Evolutionary conservation across 2,329 filamentous ascomycete genomes (phyloP).

Genomic region (Arthroderma uncinatum): DNA sequence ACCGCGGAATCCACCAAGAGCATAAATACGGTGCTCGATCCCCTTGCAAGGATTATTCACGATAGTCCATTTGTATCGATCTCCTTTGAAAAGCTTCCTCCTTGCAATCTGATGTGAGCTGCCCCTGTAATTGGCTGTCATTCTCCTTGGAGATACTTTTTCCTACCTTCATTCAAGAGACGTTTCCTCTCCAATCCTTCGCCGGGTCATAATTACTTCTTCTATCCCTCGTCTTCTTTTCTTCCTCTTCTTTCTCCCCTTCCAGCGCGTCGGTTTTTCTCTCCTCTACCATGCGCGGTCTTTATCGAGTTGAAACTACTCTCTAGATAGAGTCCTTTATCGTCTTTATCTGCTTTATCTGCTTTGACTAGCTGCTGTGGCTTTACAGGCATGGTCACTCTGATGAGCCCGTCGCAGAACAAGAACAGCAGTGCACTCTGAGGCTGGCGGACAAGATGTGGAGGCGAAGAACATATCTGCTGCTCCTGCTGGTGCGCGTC

Average conservation of each 20-base stretch:
- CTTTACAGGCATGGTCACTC: not conserved
- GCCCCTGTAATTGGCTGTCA: constrained; percentile 1
- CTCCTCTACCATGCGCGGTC: not conserved
- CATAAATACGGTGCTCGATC: not conserved
- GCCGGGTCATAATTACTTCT: not conserved
- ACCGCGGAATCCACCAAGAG: no score
- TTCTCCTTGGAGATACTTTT: not conserved
- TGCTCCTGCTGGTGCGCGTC: constrained; percentile 74
- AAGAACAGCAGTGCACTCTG: not conserved
- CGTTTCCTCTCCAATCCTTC: not conserved
- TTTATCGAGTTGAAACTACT: not conserved
- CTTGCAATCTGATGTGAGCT: constrained; percentile 1
- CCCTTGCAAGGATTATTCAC: not conserved
- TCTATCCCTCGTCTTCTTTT: not conserved
- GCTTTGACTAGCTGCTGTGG: not conserved
- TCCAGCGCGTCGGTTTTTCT: not conserved
- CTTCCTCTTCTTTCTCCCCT: not conserved
- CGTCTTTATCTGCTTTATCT: not conserved
- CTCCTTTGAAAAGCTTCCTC: not conserved
- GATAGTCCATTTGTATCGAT: not conserved
- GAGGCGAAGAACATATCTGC: constrained; percentile 76
- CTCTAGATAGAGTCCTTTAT: not conserved
- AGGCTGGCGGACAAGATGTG: constrained; percentile 52
- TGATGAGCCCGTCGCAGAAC: not conserved
- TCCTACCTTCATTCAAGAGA: not conserved